Conservation (phyloP, 306 rosid genomes). For the Dryas alaskensis region DNA sequence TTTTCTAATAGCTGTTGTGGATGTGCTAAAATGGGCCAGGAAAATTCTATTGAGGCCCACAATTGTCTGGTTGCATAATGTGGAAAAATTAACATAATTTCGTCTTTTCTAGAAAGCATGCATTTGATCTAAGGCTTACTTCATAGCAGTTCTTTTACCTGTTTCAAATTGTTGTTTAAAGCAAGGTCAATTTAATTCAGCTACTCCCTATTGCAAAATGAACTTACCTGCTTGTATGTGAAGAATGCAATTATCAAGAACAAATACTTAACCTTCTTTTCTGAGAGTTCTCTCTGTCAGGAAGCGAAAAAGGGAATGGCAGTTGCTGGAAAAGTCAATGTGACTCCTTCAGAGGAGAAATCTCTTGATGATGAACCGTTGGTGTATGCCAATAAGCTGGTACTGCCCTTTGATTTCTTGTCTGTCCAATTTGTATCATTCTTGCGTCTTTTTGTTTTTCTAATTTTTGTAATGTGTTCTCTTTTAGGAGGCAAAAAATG, state of each 20-base stretch:
- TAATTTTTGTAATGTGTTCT: not conserved
- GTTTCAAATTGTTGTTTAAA: constrained; percentile 5
- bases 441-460: not conserved
- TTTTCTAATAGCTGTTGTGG: not conserved
- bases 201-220: not conserved
- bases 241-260: constrained; percentile 11
- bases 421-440: constrained; percentile 9
- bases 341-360: constrained; percentile 67
- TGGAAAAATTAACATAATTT: not conserved
- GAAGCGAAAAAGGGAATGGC: constrained; percentile 71
- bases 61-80: constrained; percentile 5
- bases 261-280: constrained; percentile 18
- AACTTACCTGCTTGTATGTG: not conserved
- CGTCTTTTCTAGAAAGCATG: not conserved
- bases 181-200: not conserved
- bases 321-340: constrained; percentile 65
- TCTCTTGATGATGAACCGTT: constrained; percentile 67
- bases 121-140: not conserved
- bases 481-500: constrained; percentile 87
- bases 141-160: not conserved
- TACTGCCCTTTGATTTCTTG: constrained; percentile 36
- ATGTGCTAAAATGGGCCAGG: not conserved
- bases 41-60: not conserved
- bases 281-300: constrained; percentile 40
- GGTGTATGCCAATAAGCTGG: constrained; percentile 85